Percentiles rank a stretch among this genome's conserved stretches.
Evolutionary conservation across 495 filamentous ascomycete species (phyloP).

Genomic region (Daldinia loculata): DNA sequence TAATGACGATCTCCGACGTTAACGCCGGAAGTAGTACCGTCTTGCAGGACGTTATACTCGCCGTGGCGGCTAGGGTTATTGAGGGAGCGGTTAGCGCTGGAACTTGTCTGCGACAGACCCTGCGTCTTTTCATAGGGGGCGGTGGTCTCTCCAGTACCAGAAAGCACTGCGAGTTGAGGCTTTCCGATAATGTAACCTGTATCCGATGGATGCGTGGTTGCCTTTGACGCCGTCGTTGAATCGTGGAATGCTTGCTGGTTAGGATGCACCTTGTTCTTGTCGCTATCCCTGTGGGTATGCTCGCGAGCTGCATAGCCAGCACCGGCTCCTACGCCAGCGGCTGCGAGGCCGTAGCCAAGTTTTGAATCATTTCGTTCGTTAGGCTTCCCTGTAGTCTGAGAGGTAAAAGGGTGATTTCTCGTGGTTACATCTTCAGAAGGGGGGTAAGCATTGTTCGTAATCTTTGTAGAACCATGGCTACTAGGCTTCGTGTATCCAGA

Average conservation of each 20-base stretch:
- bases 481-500: neutral
- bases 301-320: conserved; percentile 32
- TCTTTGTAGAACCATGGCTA: neutral
- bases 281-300: conserved; percentile 6
- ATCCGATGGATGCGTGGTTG: neutral
- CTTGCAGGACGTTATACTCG: conserved; percentile 36
- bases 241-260: conserved; percentile 8
- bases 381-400: conserved; percentile 14
- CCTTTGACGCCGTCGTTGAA: neutral
- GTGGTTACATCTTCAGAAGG: conserved; percentile 4
- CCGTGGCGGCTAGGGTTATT: conserved; percentile 15
- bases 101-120: neutral
- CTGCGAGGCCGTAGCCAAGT: conserved; percentile 19
- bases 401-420: neutral
- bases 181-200: conserved; percentile 1
- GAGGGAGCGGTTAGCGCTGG: neutral
- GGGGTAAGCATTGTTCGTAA: neutral
- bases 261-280: neutral
- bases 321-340: conserved; percentile 27
- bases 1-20: conserved; percentile 15
- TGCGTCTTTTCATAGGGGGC: neutral
- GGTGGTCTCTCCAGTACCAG: neutral
- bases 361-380: conserved; percentile 6
- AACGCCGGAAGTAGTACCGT: conserved; percentile 41
- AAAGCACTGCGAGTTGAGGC: neutral